Conservation (phyloP, 768 basidiomycete genomes). For the Termitomyces sp. region DNA sequence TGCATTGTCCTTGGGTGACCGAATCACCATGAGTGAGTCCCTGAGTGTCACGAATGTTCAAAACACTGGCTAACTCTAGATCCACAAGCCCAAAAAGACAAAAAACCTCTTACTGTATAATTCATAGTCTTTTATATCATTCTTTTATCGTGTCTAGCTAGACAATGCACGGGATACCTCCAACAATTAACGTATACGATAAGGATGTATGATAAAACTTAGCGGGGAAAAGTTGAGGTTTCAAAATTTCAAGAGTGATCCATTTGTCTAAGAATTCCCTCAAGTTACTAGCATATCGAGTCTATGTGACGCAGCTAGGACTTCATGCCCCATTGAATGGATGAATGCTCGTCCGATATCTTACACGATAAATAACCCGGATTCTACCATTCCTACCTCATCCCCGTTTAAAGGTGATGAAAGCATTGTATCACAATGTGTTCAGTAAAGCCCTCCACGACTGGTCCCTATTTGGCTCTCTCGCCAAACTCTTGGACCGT, state of each 20-base stretch:
- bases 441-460: no score
- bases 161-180: slow-evolving; percentile 4
- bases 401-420: neutral
- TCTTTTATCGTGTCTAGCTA: slow-evolving; percentile 4
- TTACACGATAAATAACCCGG: neutral
- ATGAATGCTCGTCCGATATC: neutral
- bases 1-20: slow-evolving; percentile 88
- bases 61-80: neutral
- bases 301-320: neutral
- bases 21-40: slow-evolving; percentile 60
- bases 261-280: neutral
- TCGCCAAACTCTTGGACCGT: neutral
- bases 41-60: neutral
- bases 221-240: neutral
- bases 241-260: no score
- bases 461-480: neutral
- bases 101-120: slow-evolving; percentile 30
- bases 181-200: neutral
- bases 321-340: neutral
- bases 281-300: neutral
- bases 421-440: neutral
- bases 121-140: slow-evolving; percentile 4
- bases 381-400: neutral
- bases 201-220: neutral
- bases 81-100: slow-evolving; percentile 36